Conservation (phyloP, 306 rosid genomes). For the Prunus dulcis region DNA sequence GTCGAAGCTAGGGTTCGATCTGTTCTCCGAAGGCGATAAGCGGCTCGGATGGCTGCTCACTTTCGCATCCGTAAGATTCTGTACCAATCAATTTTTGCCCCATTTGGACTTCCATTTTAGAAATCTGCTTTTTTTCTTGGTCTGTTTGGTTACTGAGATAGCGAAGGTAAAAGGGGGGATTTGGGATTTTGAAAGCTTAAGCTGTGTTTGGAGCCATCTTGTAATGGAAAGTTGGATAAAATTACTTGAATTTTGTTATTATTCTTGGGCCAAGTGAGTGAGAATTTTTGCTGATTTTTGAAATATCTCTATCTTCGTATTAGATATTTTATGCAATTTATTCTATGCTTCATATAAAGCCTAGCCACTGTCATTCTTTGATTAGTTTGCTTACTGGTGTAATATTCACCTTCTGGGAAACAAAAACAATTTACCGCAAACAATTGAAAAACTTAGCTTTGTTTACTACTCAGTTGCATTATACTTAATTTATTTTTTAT, state of each 20-base stretch:
- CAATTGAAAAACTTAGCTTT: neutral
- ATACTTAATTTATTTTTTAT: too few species aligned
- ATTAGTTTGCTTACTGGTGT: too few species aligned
- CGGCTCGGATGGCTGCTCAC: constrained; percentile 94
- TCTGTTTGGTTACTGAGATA: constrained; percentile 11
- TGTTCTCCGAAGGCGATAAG: constrained; percentile 81
- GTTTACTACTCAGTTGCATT: too few species aligned
- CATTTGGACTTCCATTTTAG: constrained; percentile 4
- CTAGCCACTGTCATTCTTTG: neutral
- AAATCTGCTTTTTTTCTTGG: neutral
- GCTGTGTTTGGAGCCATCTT: neutral
- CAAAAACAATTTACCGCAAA: neutral
- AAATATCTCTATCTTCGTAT: neutral
- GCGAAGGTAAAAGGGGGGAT: neutral
- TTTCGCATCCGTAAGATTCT: constrained; percentile 60
- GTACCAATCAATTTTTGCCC: neutral
- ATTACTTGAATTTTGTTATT: neutral
- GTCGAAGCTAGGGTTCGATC: constrained; percentile 72
- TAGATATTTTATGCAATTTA: neutral
- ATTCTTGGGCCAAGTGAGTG: neutral
- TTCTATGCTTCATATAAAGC: neutral
- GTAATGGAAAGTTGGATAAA: neutral
- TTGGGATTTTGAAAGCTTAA: neutral
- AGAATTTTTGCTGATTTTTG: neutral
- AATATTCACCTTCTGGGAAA: too few species aligned